Base-by-base conservation (phyloP, 441 rosid genomes). In the Croton setiger region DNA sequence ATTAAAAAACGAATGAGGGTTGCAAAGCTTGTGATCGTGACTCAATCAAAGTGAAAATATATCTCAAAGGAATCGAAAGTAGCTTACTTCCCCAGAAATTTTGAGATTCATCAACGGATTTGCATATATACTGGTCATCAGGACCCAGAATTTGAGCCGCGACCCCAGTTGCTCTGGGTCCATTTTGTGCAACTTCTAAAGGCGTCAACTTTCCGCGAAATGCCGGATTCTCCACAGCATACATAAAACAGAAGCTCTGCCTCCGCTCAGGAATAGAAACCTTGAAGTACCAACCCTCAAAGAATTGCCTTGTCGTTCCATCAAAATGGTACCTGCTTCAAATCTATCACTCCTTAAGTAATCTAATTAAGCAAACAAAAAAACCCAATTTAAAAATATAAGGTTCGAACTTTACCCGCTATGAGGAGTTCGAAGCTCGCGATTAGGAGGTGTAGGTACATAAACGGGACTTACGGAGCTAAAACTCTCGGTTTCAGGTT, bases 141-240 rank as follows among this genome's bases (percentile, higher is more conserved):
- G 96, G 89, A 17, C 99, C 99, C 70, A 92, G 97, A 75, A 92
- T 85, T 80, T 94, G 99, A 49, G 96, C 97, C 66, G 92, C 97
- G 41, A 88, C 97, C 45, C 99, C 99, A 10, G 92, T 86, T 72
- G 75, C 86, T 67, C 96, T 75, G 4, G 91, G 76, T 63, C 99
- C 99, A 59, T 90, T 70, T 49, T 83, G 87, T 59, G 74, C 83
- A 59, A 49, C 36, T 17, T 94, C 99, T 35, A 87, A 71, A 6
- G 84, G 74, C 5, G 85, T 81, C 72, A 88, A 61, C 52, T 74
- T 84, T 68, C 74, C 80, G 20, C 70, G 73, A 68, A 94, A 94
- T 11, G 90, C 86, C 7, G 99, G 99, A 76, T 80, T 94, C 83
- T 92, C 97, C 59, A 92, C 84, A 0, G 98, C 82, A 64, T 92